These are phyloP conservation scores for Posidonia australis DNA, from an alignment of 106 monocot genomes.

Conservation along the genomic window DNA sequence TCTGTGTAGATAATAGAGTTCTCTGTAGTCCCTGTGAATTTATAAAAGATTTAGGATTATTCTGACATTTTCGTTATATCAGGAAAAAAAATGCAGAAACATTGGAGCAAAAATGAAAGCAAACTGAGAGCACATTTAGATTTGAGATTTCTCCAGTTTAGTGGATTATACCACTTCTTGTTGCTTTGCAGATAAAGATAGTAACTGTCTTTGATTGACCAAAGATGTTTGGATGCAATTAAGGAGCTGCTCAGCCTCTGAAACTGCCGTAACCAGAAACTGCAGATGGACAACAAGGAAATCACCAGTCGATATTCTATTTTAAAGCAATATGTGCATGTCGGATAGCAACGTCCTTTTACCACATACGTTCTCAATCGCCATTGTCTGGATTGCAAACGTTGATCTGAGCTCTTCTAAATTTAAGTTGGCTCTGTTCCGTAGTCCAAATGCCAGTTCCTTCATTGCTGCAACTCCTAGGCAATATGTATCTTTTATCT, in stretches of 20 bases:
- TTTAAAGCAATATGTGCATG: not conserved
- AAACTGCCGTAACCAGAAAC: constrained; percentile 41
- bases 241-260: constrained; percentile 47
- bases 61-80: no score
- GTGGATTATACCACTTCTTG: constrained; percentile 36
- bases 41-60: not conserved
- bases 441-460: constrained; percentile 26
- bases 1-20: constrained; percentile 36
- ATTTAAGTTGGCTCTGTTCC: constrained; percentile 18
- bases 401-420: constrained; percentile 33
- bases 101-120: not conserved
- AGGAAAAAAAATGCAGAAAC: not conserved
- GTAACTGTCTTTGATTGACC: constrained; percentile 33
- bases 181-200: constrained; percentile 33
- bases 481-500: constrained; percentile 33
- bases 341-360: not conserved
- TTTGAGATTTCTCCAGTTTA: not conserved
- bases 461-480: constrained; percentile 37
- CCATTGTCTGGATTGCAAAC: constrained; percentile 15
- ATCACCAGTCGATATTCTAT: not conserved
- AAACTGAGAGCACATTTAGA: not conserved
- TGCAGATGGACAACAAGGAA: constrained; percentile 8
- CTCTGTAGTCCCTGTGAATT: constrained; percentile 35
- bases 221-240: constrained; percentile 34
- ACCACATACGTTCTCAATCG: constrained; percentile 48